Base-by-base conservation (phyloP, 1,139 yeast genomes). In the Komagataea norvegica region DNA sequence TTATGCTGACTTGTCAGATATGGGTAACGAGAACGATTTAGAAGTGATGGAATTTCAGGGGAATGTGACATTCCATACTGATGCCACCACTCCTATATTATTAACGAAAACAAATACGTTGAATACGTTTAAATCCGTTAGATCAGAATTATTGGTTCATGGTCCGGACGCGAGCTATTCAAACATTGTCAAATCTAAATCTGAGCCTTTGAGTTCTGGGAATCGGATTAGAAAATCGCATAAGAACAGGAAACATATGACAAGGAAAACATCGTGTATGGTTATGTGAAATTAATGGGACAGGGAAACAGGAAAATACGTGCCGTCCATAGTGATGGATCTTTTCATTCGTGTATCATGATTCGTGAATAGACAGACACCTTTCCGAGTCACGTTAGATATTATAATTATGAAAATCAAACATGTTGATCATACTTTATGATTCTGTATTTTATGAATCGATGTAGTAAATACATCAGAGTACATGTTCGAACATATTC, bases 21-120 rank as follows among this genome's bases (percentile, higher is more conserved):
- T 27, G 2, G 38, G 31, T 10, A 41, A 39, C 14, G 48, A 45
- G 8, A 43, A 46, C 23, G 55, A 52, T 26, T 35, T 51, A n/a
- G 48, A 50, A 21, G 56, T 51, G 13, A 43, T 43, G 31, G 50
- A 48, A 21, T 52, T 52, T 24, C 47, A 51, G 15, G 54, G 54
- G 8, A 42, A 22, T 42, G 43, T 10, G 40, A 41, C 22, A 44
- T 28, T 43, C 45, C 24, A 26, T n/a, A 49, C 54, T 2, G 30
- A 31, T 3, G 42, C 41, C 3, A 45, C 49, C 19, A 46, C 54
- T 16, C 55, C 48, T 22, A 31, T 36, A 15, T 36, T 45, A 18
- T n/a, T 38, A 8, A 47, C 51, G 27, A 52, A 46, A 41, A 41
- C 52, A 25, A 43, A 45, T 34, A 44, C 57, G 2, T 16, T 45